Percentiles rank a stretch among this genome's conserved stretches.
Conservation (phyloP, 2,329 filamentous ascomycete species). For the Proliferodiscus dingleyae region DNA sequence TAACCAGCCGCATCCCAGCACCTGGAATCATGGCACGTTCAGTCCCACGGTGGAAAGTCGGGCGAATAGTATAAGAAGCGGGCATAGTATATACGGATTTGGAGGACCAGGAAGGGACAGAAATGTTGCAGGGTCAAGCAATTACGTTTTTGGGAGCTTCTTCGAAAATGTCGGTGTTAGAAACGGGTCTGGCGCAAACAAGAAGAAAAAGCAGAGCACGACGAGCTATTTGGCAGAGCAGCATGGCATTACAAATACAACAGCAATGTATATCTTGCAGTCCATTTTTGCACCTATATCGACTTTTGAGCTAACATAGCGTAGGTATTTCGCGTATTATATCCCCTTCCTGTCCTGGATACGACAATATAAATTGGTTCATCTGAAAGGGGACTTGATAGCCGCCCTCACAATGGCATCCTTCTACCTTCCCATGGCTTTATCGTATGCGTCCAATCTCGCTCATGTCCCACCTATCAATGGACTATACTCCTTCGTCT, state of each 20-base stretch:
- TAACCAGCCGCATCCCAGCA: constrained; percentile 29
- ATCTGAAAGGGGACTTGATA: constrained; percentile 78
- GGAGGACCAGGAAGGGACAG: constrained; percentile 15
- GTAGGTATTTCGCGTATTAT: constrained; percentile 87
- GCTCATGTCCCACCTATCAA: constrained; percentile 91
- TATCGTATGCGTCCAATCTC: constrained; percentile 88
- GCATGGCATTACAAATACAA: constrained; percentile 68
- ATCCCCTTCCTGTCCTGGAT: constrained; percentile 90
- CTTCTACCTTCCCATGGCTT: constrained; percentile 95
- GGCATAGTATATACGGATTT: constrained; percentile 19
- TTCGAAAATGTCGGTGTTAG: constrained; percentile 21
- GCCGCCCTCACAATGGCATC: constrained; percentile 95
- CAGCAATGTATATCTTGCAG: constrained; percentile 58
- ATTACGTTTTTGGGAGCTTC: constrained; percentile 21
- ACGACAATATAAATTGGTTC: constrained; percentile 75
- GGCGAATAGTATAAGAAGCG: constrained; percentile 25
- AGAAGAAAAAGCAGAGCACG: constrained; percentile 62
- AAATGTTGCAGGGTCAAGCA: constrained; percentile 12
- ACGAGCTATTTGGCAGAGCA: constrained; percentile 67
- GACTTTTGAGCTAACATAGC: constrained; percentile 10
- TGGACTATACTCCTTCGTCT: constrained; percentile 88
- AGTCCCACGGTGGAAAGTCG: constrained; percentile 55
- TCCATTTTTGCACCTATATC: background rate
- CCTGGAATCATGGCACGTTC: constrained; percentile 71
- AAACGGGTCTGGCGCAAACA: constrained; percentile 19